phyloP scores from a whole-genome alignment of 306 rosid genomes.

The Quercus suber region DNA sequence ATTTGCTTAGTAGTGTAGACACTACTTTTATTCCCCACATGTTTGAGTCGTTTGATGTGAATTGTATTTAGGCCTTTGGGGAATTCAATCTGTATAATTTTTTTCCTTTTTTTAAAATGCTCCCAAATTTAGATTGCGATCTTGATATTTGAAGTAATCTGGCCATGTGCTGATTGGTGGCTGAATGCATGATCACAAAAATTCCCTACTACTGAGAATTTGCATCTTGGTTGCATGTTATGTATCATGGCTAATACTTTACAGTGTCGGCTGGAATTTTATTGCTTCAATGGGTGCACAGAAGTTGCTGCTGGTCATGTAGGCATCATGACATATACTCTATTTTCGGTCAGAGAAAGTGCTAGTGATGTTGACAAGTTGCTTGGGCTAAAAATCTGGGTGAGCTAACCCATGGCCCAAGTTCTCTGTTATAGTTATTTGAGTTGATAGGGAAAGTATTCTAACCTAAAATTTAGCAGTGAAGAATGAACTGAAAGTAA shows the following conservation, averaged over 20 bases:
- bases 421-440: not conserved
- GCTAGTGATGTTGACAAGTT: not conserved
- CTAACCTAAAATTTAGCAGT: not conserved
- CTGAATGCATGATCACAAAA: not conserved
- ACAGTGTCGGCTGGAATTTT: not conserved
- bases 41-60: not conserved
- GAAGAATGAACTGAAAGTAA: not conserved
- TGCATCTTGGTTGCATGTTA: not conserved
- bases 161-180: not conserved
- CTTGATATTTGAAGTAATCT: not conserved
- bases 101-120: too few relatives aligned
- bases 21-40: not conserved
- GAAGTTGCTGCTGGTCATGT: not conserved
- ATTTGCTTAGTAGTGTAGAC: not conserved
- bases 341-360: not conserved
- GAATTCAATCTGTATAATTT: not conserved
- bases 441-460: not conserved
- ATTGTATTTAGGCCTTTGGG: slow-evolving; percentile 1
- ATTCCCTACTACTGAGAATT: not conserved
- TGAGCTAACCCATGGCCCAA: not conserved
- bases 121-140: too few relatives aligned
- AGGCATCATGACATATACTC: not conserved
- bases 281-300: not conserved
- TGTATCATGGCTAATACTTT: not conserved
- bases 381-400: not conserved